Evolutionary conservation across 1,139 yeast species (phyloP).

Genomic region (Eremothecium sinecaudum): DNA sequence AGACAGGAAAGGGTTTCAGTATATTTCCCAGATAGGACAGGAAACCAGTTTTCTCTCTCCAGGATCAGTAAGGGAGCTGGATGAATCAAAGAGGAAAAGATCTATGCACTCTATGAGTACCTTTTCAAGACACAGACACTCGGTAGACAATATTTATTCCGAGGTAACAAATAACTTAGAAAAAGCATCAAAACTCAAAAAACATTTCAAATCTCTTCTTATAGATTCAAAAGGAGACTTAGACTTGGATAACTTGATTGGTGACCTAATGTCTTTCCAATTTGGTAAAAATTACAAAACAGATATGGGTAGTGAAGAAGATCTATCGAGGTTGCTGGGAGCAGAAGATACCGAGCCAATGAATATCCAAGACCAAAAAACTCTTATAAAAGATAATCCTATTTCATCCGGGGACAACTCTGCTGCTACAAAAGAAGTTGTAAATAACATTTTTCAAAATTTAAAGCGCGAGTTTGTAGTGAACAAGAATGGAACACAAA

Average conservation of each 20-base stretch:
- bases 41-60: conserved; percentile 18
- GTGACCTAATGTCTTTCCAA: conserved; percentile 21
- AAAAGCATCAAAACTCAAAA: conserved; percentile 15
- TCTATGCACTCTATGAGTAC: conserved; percentile 4
- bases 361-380: not conserved
- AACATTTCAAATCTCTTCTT: conserved; percentile 6
- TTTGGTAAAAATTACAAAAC: conserved; percentile 12
- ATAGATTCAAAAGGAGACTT: conserved; percentile 6
- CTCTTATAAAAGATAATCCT: not conserved
- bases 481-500: conserved; percentile 29
- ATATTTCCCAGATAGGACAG: conserved; percentile 25
- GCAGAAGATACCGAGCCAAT: not conserved
- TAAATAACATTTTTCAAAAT: conserved; percentile 9
- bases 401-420: not conserved
- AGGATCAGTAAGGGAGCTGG: conserved; percentile 21
- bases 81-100: conserved; percentile 6
- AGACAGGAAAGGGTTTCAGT: conserved; percentile 33
- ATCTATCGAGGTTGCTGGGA: not conserved
- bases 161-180: conserved; percentile 9
- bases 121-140: conserved; percentile 6
- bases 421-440: not conserved
- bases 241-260: conserved; percentile 26
- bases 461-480: conserved; percentile 31
- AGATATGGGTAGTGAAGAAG: conserved; percentile 5
- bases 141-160: conserved; percentile 8